Evolutionary conservation across 495 filamentous ascomycete genomes (phyloP).

Genomic region (Hypoxylon crocopeplum): DNA sequence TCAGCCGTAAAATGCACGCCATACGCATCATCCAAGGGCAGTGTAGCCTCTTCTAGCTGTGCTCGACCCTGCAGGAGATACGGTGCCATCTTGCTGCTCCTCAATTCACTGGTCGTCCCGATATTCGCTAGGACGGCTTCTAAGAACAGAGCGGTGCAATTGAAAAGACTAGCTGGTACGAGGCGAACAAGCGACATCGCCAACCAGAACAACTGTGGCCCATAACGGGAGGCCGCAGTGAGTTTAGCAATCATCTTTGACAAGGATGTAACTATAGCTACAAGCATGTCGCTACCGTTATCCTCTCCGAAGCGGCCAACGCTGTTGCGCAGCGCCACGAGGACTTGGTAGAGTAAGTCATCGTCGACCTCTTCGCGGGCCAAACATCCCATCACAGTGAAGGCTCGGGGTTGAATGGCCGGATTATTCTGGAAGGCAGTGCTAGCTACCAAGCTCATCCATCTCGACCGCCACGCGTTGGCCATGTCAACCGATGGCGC

Average conservation of each 20-base stretch:
- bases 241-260: conserved; percentile 75
- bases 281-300: conserved; percentile 67
- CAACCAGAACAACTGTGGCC: conserved; percentile 72
- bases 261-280: conserved; percentile 66
- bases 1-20: conserved; percentile 67
- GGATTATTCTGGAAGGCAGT: conserved; percentile 75
- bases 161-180: conserved; percentile 64
- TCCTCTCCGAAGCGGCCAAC: conserved; percentile 65
- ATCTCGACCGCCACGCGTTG: conserved; percentile 72
- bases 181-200: conserved; percentile 68
- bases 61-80: conserved; percentile 62
- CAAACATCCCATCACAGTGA: conserved; percentile 72
- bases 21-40: conserved; percentile 65
- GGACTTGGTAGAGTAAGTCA: conserved; percentile 71
- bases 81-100: conserved; percentile 61
- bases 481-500: conserved; percentile 68
- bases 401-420: conserved; percentile 70
- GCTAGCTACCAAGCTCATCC: conserved; percentile 74
- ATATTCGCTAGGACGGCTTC: conserved; percentile 67
- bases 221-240: conserved; percentile 66
- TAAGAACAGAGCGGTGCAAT: conserved; percentile 66
- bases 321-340: conserved; percentile 67
- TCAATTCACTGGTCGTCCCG: conserved; percentile 60
- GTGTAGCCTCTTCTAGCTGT: conserved; percentile 63
- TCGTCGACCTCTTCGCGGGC: conserved; percentile 72